Evolutionary conservation across 805 yeast species (phyloP).

Genomic region (Ogataea methanolica): DNA sequence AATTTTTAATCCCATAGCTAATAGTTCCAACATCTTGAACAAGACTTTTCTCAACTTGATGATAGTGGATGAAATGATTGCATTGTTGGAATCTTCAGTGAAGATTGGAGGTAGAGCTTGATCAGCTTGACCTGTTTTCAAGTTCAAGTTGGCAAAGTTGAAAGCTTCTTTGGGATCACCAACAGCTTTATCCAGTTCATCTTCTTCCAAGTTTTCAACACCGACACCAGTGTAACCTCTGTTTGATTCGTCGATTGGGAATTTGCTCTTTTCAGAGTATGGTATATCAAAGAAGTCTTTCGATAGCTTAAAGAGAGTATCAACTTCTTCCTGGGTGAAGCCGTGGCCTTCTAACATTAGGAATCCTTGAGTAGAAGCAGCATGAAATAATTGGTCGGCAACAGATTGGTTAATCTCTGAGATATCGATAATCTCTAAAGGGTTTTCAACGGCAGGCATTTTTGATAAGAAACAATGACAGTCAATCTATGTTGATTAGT

Average conservation of each 20-base stretch:
- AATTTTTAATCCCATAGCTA: constrained; percentile 61
- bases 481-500: too few species aligned
- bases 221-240: constrained; percentile 37
- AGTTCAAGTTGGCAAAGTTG: constrained; percentile 56
- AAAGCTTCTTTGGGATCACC: constrained; percentile 55
- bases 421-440: constrained; percentile 56
- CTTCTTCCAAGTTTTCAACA: constrained; percentile 38
- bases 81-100: constrained; percentile 34
- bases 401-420: constrained; percentile 36
- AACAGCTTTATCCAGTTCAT: constrained; percentile 27
- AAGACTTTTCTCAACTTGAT: constrained; percentile 48
- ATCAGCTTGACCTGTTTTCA: constrained; percentile 41
- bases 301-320: constrained; percentile 25
- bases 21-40: constrained; percentile 43
- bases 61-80: constrained; percentile 35
- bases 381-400: constrained; percentile 47
- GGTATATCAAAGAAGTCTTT: constrained; percentile 36
- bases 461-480: too few species aligned
- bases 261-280: constrained; percentile 43
- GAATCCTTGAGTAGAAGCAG: constrained; percentile 49
- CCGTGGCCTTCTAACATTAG: constrained; percentile 48
- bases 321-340: constrained; percentile 39
- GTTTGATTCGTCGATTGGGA: constrained; percentile 49
- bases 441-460: constrained; percentile 31
- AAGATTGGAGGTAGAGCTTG: constrained; percentile 51